phyloP scores from a whole-genome alignment of 2,329 filamentous ascomycete species.

The Juglanconis juglandina region DNA sequence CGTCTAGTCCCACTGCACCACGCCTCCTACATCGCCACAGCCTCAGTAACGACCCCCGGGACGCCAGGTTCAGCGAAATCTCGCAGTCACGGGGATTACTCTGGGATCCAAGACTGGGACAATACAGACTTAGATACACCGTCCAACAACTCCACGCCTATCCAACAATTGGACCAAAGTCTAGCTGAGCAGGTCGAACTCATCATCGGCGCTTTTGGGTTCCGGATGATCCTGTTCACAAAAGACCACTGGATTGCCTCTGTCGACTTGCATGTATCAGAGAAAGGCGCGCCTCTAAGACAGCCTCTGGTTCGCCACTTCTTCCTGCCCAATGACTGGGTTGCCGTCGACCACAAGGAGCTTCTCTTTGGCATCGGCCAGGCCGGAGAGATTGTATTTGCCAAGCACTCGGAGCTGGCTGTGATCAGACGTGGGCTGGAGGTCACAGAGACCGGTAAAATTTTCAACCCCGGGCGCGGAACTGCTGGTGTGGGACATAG shows the following conservation, averaged over 20 bases:
- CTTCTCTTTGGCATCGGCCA: slow-evolving; percentile 14
- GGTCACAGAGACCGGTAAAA: slow-evolving; percentile 16
- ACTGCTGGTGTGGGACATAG: neutral
- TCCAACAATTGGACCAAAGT: neutral
- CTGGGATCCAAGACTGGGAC: slow-evolving; percentile 12
- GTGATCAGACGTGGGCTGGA: slow-evolving; percentile 22
- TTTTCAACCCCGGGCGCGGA: slow-evolving; percentile 14
- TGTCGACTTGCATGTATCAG: neutral
- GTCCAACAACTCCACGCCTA: no score
- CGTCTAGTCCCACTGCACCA: neutral
- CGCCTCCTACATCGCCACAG: slow-evolving; percentile 1
- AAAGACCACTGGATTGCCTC: slow-evolving; percentile 11
- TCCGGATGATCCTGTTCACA: slow-evolving; percentile 24
- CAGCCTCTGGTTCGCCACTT: slow-evolving; percentile 18
- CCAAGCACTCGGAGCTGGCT: slow-evolving; percentile 16
- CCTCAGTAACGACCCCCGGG: neutral
- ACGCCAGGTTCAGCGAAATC: neutral
- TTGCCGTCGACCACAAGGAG: slow-evolving; percentile 7
- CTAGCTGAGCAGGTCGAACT: slow-evolving; percentile 54
- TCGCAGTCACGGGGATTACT: neutral
- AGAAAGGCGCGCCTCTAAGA: neutral
- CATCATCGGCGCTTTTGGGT: slow-evolving; percentile 68
- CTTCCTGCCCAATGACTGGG: slow-evolving; percentile 24
- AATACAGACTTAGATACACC: neutral
- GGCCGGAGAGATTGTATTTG: slow-evolving; percentile 19